A percentile compares a stretch with the other conserved stretches of the same genome.
Conservation (phyloP, 164 flowering plant genomes). For the Aristolochia fimbriata region DNA sequence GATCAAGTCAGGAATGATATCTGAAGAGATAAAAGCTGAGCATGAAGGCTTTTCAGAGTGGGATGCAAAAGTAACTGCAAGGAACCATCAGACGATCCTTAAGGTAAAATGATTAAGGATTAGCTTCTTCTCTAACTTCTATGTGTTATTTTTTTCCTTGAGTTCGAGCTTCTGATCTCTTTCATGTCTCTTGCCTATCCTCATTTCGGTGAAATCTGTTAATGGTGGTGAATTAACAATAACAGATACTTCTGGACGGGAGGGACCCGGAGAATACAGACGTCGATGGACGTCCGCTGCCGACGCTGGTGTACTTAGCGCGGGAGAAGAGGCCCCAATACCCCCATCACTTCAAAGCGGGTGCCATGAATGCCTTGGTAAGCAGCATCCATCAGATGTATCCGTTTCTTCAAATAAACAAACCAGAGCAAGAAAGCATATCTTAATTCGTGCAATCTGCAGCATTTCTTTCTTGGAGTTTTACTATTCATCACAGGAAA, state of each 20-base stretch:
- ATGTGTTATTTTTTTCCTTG: too few species aligned
- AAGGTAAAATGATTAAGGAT: neutral
- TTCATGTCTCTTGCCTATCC: too few species aligned
- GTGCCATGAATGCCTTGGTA: constrained; percentile 54
- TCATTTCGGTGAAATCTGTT: too few species aligned
- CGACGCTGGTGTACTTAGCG: constrained; percentile 43
- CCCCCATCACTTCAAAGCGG: constrained; percentile 51
- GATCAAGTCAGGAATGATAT: constrained; percentile 28
- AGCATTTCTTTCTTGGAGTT: too few species aligned
- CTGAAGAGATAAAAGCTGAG: constrained; percentile 24
- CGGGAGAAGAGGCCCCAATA: constrained; percentile 40
- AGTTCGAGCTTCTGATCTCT: neutral
- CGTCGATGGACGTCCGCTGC: constrained; percentile 27
- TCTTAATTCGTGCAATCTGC: too few species aligned
- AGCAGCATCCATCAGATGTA: neutral
- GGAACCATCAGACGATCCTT: constrained; percentile 58
- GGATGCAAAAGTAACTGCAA: constrained; percentile 28
- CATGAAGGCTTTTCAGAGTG: constrained; percentile 50
- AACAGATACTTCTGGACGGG: constrained; percentile 39
- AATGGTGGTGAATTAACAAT: neutral
- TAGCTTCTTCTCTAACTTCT: neutral
- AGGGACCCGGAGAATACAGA: constrained; percentile 23
- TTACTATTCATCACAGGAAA: too few species aligned
- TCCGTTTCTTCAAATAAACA: neutral
- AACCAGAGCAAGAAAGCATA: too few species aligned